phyloP scores from a whole-genome alignment of 2,329 filamentous ascomycete species.

The Didymella glomerata region DNA sequence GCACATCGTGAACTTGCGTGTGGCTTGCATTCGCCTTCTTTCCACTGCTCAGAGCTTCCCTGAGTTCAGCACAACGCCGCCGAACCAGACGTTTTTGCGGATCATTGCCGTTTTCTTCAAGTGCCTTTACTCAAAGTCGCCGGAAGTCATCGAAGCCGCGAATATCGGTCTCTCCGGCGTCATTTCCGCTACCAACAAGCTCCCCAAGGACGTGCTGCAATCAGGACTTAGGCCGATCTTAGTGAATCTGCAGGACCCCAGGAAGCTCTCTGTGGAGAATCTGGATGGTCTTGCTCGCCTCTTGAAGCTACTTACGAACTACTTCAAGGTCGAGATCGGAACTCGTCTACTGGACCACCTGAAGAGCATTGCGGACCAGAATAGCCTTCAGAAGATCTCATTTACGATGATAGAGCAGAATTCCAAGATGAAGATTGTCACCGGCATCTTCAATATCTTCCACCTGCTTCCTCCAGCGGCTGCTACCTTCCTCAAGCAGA shows the following conservation, averaged over 20 bases:
- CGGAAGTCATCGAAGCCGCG: conserved; percentile 90
- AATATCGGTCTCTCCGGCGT: conserved; percentile 90
- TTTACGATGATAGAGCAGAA: conserved; percentile 96
- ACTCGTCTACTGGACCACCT: conserved; percentile 92
- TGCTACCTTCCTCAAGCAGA: conserved; percentile 85
- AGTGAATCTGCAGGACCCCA: conserved; percentile 92
- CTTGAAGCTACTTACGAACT: conserved; percentile 90
- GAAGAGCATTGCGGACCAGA: conserved; percentile 84
- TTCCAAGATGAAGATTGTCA: conserved; percentile 90
- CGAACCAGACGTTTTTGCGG: conserved; percentile 66
- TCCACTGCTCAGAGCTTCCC: conserved; percentile 94
- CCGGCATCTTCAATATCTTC: conserved; percentile 95
- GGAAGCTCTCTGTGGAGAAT: conserved; percentile 86
- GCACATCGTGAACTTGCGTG: conserved; percentile 87
- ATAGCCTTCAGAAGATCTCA: conserved; percentile 83
- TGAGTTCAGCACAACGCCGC: conserved; percentile 81
- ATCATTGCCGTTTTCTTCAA: conserved; percentile 99
- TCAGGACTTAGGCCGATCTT: conserved; percentile 94
- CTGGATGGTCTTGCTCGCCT: conserved; percentile 90
- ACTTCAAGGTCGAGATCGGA: conserved; percentile 99
- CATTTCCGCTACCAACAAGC: conserved; percentile 84
- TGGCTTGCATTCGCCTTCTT: conserved; percentile 91
- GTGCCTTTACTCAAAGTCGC: conserved; percentile 90
- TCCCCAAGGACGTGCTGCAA: conserved; percentile 95
- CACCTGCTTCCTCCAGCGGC: conserved; percentile 92